Conservation (phyloP, 1,284 basidiomycete species). For the Melampsora americana region DNA sequence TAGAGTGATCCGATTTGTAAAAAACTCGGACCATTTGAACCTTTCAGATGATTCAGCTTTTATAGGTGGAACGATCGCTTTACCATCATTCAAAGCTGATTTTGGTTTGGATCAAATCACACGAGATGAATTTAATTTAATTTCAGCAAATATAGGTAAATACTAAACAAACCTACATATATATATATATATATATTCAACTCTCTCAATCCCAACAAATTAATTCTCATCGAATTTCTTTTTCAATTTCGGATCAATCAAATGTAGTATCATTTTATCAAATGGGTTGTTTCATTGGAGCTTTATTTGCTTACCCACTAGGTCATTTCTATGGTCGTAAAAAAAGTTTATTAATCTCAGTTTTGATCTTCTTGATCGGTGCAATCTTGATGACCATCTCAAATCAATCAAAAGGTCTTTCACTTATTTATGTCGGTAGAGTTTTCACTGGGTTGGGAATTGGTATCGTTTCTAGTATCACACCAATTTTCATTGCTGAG, state of each 20-base stretch:
- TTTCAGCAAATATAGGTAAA: slow-evolving; percentile 8
- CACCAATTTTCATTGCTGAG: slow-evolving; percentile 53
- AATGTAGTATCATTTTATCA: slow-evolving; percentile 44
- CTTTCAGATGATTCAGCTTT: slow-evolving; percentile 17
- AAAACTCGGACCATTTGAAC: background rate
- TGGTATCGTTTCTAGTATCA: slow-evolving; percentile 51
- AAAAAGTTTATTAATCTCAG: slow-evolving; percentile 47
- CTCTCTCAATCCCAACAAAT: background rate
- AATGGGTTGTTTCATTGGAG: slow-evolving; percentile 45
- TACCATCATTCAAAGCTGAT: background rate
- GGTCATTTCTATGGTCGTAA: slow-evolving; percentile 46
- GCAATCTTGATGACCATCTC: slow-evolving; percentile 50
- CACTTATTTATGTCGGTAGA: slow-evolving; percentile 50
- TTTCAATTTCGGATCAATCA: too few relatives aligned
- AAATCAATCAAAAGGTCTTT: slow-evolving; percentile 46
- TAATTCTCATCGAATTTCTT: background rate
- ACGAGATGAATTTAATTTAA: background rate
- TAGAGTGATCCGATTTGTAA: background rate
- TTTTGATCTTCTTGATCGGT: slow-evolving; percentile 51
- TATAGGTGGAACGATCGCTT: slow-evolving; percentile 10
- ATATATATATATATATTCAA: background rate
- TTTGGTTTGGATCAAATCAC: slow-evolving; percentile 1
- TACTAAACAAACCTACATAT: background rate
- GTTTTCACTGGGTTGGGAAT: slow-evolving; percentile 52
- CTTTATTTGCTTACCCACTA: slow-evolving; percentile 39